Evolutionary conservation across 495 filamentous ascomycete species (phyloP), one percentile per base, ranked within the genome.

Genomic region (Talaromyces ruber): DNA sequence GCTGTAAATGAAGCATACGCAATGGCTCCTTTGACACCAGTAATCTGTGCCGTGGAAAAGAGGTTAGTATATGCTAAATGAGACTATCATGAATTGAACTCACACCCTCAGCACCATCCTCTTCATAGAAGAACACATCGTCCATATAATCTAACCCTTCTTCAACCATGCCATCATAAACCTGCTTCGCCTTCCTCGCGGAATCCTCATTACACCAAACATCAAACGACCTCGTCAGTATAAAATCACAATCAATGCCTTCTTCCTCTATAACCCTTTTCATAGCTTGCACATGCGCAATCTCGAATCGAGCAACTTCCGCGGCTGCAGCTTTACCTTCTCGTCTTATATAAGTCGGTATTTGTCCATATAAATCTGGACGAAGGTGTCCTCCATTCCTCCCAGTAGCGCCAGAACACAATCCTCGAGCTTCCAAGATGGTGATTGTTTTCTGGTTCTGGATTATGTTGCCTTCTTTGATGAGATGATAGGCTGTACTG

Each of bases 401-500:
- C 5, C 75, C 75, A 11, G 75, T 76, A 11, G 74, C 76, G 2
- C 76, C 76, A 1, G 73, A 77, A 59, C 73, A 76, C 12, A 67
- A 68, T 2, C 66, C 70, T 3, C 76, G 72, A 4, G 75, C 74
- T 30, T 79, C 75, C 28, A 77, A 51, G 22, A 77, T 70, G 1
- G 72, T 70, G 58, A 76, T 63, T 2, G 69, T 68, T 2, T 51
- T 7, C 55, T 37, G 7, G 18, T 21, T 51, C 28, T 29, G 28
- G 28, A 29, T 29, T 14, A 64, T 61, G 7, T n/a, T 53, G 9
- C 56, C 55, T 26, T 64, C 66, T 16, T 71, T 68, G 6, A 88
- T 74, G 0, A 90, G 74, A 53, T 84, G 79, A 72, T 81, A 86
- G 6, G 88, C 86, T 4, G 85, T 75, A 6, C 79, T 73, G 0